phyloP scores from a whole-genome alignment of 73 alveolate species.

The Symbiodinium natans region DNA sequence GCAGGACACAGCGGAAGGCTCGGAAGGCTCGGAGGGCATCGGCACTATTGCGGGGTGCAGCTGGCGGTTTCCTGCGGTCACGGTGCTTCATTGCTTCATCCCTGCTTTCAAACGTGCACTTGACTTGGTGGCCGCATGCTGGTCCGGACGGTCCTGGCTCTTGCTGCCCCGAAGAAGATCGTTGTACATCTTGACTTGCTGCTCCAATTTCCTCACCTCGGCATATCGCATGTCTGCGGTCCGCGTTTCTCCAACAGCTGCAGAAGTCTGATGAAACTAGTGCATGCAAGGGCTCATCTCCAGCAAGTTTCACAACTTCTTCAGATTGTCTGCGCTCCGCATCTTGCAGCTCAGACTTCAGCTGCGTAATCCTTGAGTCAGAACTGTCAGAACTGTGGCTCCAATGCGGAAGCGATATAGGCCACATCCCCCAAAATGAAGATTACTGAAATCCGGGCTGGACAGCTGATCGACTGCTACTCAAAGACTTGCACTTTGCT shows the following conservation, averaged over 20 bases:
- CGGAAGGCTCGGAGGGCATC: background rate
- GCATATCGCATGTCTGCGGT: background rate
- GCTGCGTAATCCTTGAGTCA: slow-evolving; percentile 29
- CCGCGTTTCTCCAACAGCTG: background rate
- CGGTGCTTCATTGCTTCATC: no score
- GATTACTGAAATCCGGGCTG: no score
- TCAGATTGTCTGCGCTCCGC: slow-evolving; percentile 90
- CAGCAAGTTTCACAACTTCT: background rate
- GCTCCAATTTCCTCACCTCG: background rate
- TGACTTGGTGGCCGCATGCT: no score
- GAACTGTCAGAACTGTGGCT: no score
- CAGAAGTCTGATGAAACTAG: background rate
- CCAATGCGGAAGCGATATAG: no score
- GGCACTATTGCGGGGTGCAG: background rate
- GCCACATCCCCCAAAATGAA: no score
- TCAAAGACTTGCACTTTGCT: no score
- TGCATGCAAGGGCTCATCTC: slow-evolving; percentile 9
- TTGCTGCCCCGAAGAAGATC: background rate
- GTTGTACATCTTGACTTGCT: background rate
- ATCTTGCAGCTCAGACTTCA: slow-evolving; percentile 91
- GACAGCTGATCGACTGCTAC: no score
- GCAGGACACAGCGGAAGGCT: background rate
- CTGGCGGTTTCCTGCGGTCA: background rate
- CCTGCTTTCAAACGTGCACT: no score
- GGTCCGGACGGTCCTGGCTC: background rate